These are phyloP conservation scores for Beauveria pseudobassiana DNA, from an alignment of 2,329 filamentous ascomycete genomes.

Conservation along the genomic window DNA sequence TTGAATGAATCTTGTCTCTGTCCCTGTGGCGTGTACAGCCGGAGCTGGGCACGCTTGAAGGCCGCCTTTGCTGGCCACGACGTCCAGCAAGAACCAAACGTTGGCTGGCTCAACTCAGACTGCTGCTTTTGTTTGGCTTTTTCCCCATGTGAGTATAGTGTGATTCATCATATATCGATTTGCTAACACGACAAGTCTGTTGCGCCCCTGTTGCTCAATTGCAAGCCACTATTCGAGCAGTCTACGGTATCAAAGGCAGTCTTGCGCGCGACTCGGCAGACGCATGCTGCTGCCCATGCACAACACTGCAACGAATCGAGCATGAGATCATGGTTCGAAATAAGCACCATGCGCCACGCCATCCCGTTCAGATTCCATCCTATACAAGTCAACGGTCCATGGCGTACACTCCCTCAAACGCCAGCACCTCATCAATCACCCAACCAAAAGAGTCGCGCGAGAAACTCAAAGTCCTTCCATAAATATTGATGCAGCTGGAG, in stretches of 20 bases:
- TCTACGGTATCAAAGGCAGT: slow-evolving; percentile 26
- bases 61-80: slow-evolving; percentile 17
- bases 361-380: background rate
- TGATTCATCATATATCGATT: background rate
- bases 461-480: background rate
- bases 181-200: slow-evolving; percentile 21
- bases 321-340: slow-evolving; percentile 27
- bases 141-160: slow-evolving; percentile 20
- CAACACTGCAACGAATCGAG: slow-evolving; percentile 22
- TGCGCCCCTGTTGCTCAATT: slow-evolving; percentile 21
- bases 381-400: background rate
- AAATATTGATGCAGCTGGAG: background rate
- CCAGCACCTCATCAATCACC: background rate
- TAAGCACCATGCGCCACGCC: slow-evolving; percentile 10
- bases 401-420: background rate
- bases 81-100: slow-evolving; percentile 12
- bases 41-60: slow-evolving; percentile 19
- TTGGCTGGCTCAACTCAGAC: slow-evolving; percentile 16
- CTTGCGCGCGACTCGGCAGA: slow-evolving; percentile 17
- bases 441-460: background rate
- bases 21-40: slow-evolving; percentile 22
- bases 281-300: slow-evolving; percentile 22
- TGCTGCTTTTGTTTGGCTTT: slow-evolving; percentile 19
- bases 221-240: slow-evolving; percentile 23
- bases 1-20: slow-evolving; percentile 14